Base-by-base conservation (phyloP, 345 rosid species). In the Punica granatum region DNA sequence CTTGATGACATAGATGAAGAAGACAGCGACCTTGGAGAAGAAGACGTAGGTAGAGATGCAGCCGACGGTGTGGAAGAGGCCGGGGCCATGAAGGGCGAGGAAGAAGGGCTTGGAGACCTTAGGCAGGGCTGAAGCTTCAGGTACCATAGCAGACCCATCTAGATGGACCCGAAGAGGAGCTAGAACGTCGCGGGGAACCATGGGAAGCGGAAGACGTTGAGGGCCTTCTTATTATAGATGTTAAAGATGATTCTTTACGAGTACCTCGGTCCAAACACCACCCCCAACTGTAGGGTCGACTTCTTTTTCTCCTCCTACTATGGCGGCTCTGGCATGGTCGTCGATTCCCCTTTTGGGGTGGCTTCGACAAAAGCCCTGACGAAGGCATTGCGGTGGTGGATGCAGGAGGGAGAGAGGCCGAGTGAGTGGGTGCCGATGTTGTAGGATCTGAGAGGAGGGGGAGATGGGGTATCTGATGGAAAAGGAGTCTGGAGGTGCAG, bases 171-270 rank as follows among this genome's bases (percentile, higher is more conserved):
- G 8, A 88, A 90, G 31, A 90, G 80, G 58, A 93, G 93, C 85
- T 93, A 96, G 67, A 93, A 87, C 19, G 98, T 87, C 31, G 97
- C 98, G 7, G 90, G 93, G 72, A 93, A 90, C 98, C 98, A 93
- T 18, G 98, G 98, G 67, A 76, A 93, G 9, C 97, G 94, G 71
- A 93, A 90, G 65, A 93, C 82, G 37, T 90, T 90, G 70, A 93
- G 76, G 13, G 88, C 92, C 73, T 93, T 86, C 75, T 93, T 89
- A 83, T 90, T 93, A 83, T 84, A 93, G 78, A 93, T 87, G 79
- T 90, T 93, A 78, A 93, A 93, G 72, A 93, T 89, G 46, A 93
- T 84, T 83, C 88, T 93, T 35, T 93, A 97, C 61, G 87, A 84
- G 77, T 90, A 92, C 97, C 97, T 88, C 53, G 88, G 81, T 67